These are phyloP conservation scores for Gnomoniopsis smithogilvyi DNA, from an alignment of 2,329 filamentous ascomycete genomes.

Conservation along the genomic window DNA sequence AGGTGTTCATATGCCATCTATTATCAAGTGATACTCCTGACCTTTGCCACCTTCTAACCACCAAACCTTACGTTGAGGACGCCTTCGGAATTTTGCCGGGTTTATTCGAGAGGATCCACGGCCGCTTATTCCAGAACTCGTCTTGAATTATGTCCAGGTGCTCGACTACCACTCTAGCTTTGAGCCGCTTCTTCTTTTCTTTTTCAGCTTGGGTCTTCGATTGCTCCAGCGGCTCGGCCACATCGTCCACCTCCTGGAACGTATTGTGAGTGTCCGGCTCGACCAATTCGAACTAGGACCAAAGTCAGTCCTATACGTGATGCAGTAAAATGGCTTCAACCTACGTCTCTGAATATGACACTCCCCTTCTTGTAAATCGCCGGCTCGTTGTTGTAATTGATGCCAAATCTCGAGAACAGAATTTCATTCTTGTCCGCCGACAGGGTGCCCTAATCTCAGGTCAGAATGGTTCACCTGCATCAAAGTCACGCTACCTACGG, in stretches of 20 bases:
- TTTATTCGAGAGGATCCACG: slow-evolving; percentile 77
- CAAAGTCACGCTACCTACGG: slow-evolving; percentile 44
- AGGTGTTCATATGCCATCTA: no score
- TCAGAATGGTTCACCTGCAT: background rate
- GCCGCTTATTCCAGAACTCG: slow-evolving; percentile 85
- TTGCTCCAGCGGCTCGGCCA: slow-evolving; percentile 52
- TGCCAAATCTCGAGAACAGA: slow-evolving; percentile 79
- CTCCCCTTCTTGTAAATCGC: slow-evolving; percentile 94
- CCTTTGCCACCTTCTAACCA: background rate
- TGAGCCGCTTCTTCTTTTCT: slow-evolving; percentile 74
- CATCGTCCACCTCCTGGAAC: slow-evolving; percentile 42
- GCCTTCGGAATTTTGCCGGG: slow-evolving; percentile 68
- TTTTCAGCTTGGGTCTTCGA: slow-evolving; percentile 83
- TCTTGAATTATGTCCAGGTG: slow-evolving; percentile 95
- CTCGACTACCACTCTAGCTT: slow-evolving; percentile 76
- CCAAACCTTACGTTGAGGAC: slow-evolving; percentile 38
- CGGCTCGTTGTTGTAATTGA: slow-evolving; percentile 97
- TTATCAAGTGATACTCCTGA: no score
- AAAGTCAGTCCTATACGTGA: background rate
- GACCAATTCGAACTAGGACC: slow-evolving; percentile 64
- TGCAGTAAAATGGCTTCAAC: slow-evolving; percentile 24
- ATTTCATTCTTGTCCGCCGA: slow-evolving; percentile 95
- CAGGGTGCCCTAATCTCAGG: slow-evolving; percentile 64
- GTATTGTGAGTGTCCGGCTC: slow-evolving; percentile 51
- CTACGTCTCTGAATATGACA: slow-evolving; percentile 77